Evolutionary conservation across 2,329 filamentous ascomycete species (phyloP), one percentile per base, ranked within the genome.

Genomic region (Clonostachys rhizophaga): DNA sequence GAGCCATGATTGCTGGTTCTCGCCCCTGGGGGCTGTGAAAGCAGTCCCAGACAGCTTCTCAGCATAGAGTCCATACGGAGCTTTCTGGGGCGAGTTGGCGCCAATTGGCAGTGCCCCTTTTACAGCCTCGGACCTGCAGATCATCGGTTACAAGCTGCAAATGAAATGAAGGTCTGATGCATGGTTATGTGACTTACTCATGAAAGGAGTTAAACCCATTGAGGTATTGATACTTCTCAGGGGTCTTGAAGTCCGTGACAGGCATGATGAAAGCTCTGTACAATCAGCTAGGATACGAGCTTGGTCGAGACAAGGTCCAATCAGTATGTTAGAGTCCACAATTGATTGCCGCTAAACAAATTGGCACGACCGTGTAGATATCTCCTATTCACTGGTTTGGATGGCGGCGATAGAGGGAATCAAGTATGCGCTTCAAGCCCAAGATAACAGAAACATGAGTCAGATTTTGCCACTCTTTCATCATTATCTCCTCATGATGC

Each of bases 81-180:
- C 83, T 60, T 90, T 89, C 63, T 94, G 89, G 0, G 90, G 89
- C 5, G 87, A 89, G 72, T 94, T 95, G 40, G 84, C 79, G 43
- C 78, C 89, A 49, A 89, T 61, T 8, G 90, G 89, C 7, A 92
- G 74, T 6, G 89, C 84, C 16, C 84, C 86, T n/a, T 83, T 73
- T 47, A 92, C 71, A 42, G 88, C 88, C 72, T 94, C 89, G 41
- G 86, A 81, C 62, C 87, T 91, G 56, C 2, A 42, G 33, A 30
- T 30, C 7, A 20, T 7, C 5, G 5, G 18, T 34, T 16, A 34
- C 3, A 8, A 11, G 4, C 40, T 42, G 33, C 11, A n/a, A 34
- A 33, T 2, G 18, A 17, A 13, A 45, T n/a, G 7, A n/a, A 9
- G 37, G 17, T 18, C 17, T 39, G 36, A 18, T 39, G 3, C 3